Conservation (phyloP, 2,329 filamentous ascomycete species). For the Calonectria pteridis region DNA sequence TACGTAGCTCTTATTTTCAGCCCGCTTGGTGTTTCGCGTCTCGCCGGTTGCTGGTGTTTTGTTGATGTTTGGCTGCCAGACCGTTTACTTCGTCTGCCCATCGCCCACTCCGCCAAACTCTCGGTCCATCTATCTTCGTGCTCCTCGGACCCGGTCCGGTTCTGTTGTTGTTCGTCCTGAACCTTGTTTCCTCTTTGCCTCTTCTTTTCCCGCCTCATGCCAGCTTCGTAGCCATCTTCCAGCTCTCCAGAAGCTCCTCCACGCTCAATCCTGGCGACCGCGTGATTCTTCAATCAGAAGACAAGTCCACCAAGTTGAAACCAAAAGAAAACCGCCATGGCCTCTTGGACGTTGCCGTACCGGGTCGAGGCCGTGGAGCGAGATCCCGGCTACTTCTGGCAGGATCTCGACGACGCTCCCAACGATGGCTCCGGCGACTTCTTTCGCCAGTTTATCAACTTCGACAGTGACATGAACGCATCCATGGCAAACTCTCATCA, state of each 20-base stretch:
- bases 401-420: conserved; percentile 47
- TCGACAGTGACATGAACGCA: conserved; percentile 46
- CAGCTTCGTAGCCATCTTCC: conserved; percentile 34
- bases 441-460: conserved; percentile 54
- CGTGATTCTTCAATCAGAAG: conserved; percentile 19
- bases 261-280: conserved; percentile 38
- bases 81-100: conserved; percentile 38
- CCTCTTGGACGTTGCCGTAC: conserved; percentile 53
- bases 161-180: conserved; percentile 39
- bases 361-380: conserved; percentile 51
- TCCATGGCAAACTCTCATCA: conserved; percentile 38
- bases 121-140: conserved; percentile 35
- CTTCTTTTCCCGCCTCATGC: conserved; percentile 36
- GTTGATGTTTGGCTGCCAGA: conserved; percentile 29
- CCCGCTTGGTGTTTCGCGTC: conserved; percentile 30
- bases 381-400: conserved; percentile 52
- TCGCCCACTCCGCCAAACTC: conserved; percentile 36
- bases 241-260: conserved; percentile 32
- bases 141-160: conserved; percentile 35
- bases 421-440: conserved; percentile 50
- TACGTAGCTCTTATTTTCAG: conserved; percentile 35
- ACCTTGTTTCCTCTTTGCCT: conserved; percentile 39
- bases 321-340: conserved; percentile 44
- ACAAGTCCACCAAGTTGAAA: not conserved
- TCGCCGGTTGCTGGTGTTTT: conserved; percentile 39